Evolutionary conservation across 2,329 filamentous ascomycete species (phyloP), one percentile per base, ranked within the genome.

Genomic region (Arachnomyces sp.): DNA sequence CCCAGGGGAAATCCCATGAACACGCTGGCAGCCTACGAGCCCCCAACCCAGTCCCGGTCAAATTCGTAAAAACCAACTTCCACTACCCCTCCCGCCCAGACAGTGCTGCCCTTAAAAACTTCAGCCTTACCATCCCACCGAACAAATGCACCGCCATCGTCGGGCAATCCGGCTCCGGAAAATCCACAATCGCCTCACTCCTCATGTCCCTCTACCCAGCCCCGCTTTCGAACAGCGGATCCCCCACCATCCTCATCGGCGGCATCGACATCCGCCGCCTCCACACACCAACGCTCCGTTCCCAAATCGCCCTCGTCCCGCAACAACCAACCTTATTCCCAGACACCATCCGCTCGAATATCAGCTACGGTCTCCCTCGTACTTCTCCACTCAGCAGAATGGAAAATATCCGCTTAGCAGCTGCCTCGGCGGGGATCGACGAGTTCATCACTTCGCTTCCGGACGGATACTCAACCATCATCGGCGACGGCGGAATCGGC

Each of bases 151-250:
- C 81, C 0, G 87, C 86, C 2, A 78, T 96, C 14, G 87, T 93
- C 2, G 89, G 90, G 1, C 67, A 76, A 1, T 95, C 88, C 0
- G 90, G 92, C 0, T 86, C 83, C n/a, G 90, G 92, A 1, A 96
- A 98, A 64, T 89, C 84, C 11, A 95, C 90, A 0, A 72, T 95
- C 28, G 74, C 83, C 1, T 77, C 83, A 0, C 66, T 96, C 0
- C 68, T 96, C 0, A 65, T 93, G 3, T 78, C 82, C 1, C 69
- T 95, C 0, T 86, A 92, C 52, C 59, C 68, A 39, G 49, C 61
- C 2, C 51, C 54, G 3, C 39, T 51, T 1, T 52, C 55, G n/a
- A 37, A 36, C 18, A 18, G 37, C 16, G 46, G 39, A n/a, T 28
- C 42, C n/a, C 48, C 56, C 2, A 61, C 73, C 0, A 79, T 87